A percentile compares a stretch with the other conserved stretches of the same genome.
phyloP scores from a whole-genome alignment of 805 yeast genomes.

The Yarrowia sp. region DNA sequence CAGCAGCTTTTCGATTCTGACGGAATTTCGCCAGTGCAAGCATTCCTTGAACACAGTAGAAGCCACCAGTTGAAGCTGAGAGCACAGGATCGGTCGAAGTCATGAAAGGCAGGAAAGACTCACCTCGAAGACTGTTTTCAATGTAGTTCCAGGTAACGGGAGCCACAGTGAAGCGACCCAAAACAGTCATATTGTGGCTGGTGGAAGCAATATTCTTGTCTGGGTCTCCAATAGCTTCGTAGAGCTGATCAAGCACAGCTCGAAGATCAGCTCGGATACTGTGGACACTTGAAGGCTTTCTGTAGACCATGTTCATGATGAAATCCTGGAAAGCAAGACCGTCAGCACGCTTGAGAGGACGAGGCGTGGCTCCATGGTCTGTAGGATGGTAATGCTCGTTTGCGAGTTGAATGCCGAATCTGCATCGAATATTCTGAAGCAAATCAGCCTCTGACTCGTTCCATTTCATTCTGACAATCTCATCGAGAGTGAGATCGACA shows the following conservation, averaged over 20 bases:
- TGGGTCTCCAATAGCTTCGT: slow-evolving; percentile 75
- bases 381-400: slow-evolving; percentile 66
- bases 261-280: slow-evolving; percentile 73
- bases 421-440: slow-evolving; percentile 78
- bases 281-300: slow-evolving; percentile 65
- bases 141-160: slow-evolving; percentile 43
- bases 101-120: slow-evolving; percentile 41
- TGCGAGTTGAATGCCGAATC: slow-evolving; percentile 70
- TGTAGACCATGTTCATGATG: slow-evolving; percentile 62
- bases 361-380: slow-evolving; percentile 65
- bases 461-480: slow-evolving; percentile 56
- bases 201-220: slow-evolving; percentile 42
- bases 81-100: slow-evolving; percentile 46
- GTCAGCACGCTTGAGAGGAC: slow-evolving; percentile 53
- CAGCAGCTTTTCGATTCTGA: slow-evolving; percentile 76
- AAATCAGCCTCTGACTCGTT: slow-evolving; percentile 69
- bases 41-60: slow-evolving; percentile 74
- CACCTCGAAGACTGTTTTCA: slow-evolving; percentile 43
- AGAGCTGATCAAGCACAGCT: slow-evolving; percentile 70
- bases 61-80: slow-evolving; percentile 58
- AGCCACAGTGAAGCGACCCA: slow-evolving; percentile 56
- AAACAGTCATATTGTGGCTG: slow-evolving; percentile 52
- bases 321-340: slow-evolving; percentile 55
- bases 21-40: slow-evolving; percentile 71
- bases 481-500: slow-evolving; percentile 63